Evolutionary conservation across 345 rosid species (phyloP), one percentile per base, ranked within the genome.

Genomic region (Cardamine chenopodiifolia): DNA sequence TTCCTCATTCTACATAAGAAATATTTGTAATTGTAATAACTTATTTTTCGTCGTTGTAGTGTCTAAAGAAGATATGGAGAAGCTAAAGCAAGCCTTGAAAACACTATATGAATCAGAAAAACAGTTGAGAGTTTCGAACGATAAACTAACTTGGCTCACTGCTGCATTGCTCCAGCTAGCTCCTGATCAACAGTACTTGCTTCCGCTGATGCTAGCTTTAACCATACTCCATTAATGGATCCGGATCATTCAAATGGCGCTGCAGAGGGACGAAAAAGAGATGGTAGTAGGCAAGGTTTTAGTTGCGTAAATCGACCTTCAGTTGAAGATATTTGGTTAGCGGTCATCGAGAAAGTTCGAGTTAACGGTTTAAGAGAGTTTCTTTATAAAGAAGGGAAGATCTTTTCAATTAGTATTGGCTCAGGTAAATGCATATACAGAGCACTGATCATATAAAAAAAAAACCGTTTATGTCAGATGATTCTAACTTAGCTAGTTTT

Each of bases 101-200:
- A 96, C 99, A 7, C 53, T 96, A 58, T 92, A 98, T 0, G 96
- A 96, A 83, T 96, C 99, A 53, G 98, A 96, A 74, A 96, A 96
- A 79, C 99, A 96, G 80, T 81, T 96, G 77, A 84, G 97, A 82
- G 82, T 88, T 81, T 88, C 98, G 7, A 92, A 82, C 68, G 99
- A 96, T 82, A 96, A 90, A 81, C 58, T 85, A 80, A 96, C 97
- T 6, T 96, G 99, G 99, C 85, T 96, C 61, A 96, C 97, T 5
- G 99, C 98, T 62, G 95, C 99, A 69, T 73, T 96, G 82, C 96
- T 96, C 63, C 99, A 92, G 58, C 96, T 96, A 72, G 99, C 98
- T 80, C 99, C 98, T 35, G 99, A 96, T 81, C 96, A 88, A 69
- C 98, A 87, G 67, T 89, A 92, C 74, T 66, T 87, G 77, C 71